Evolutionary conservation across 352 stramenopile genomes (phyloP).

Genomic region (Thalassiosira hispida): DNA sequence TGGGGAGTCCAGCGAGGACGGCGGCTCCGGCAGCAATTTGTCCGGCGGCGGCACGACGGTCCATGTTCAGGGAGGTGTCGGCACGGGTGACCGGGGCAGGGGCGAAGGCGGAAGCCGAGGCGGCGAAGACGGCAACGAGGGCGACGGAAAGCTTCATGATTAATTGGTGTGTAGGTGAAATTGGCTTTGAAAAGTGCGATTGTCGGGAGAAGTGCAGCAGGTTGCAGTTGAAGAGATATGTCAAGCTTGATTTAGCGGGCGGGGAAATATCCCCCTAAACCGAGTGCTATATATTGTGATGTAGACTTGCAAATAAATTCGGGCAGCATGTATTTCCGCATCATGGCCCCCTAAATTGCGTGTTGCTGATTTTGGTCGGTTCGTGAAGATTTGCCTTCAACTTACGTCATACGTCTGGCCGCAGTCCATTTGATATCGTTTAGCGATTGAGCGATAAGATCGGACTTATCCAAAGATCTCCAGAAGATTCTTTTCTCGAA

Average conservation of each 20-base stretch:
- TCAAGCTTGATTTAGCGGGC: conserved; percentile 1
- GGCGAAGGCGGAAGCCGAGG: conserved; percentile 52
- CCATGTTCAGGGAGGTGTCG: conserved; percentile 77
- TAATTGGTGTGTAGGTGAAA: neutral
- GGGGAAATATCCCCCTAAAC: neutral
- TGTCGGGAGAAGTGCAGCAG: neutral
- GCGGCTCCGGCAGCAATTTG: conserved; percentile 71
- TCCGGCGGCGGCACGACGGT: conserved; percentile 79
- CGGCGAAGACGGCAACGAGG: conserved; percentile 51
- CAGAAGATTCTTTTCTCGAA: too few relatives aligned
- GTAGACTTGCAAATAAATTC: neutral
- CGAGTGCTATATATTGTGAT: neutral
- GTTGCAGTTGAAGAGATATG: neutral
- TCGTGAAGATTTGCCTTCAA: conserved; percentile 1
- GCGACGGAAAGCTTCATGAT: conserved; percentile 57
- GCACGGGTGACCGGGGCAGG: conserved; percentile 52
- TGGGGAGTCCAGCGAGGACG: conserved; percentile 67
- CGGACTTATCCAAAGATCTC: too few relatives aligned
- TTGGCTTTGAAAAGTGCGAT: conserved; percentile 6
- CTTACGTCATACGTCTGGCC: neutral
- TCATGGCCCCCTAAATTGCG: conserved; percentile 1
- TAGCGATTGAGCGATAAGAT: conserved; percentile 8
- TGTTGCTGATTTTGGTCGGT: neutral
- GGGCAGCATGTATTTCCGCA: neutral
- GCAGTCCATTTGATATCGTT: neutral